phyloP scores from a whole-genome alignment of 345 rosid genomes.

The Euphorbia tirucalli region DNA sequence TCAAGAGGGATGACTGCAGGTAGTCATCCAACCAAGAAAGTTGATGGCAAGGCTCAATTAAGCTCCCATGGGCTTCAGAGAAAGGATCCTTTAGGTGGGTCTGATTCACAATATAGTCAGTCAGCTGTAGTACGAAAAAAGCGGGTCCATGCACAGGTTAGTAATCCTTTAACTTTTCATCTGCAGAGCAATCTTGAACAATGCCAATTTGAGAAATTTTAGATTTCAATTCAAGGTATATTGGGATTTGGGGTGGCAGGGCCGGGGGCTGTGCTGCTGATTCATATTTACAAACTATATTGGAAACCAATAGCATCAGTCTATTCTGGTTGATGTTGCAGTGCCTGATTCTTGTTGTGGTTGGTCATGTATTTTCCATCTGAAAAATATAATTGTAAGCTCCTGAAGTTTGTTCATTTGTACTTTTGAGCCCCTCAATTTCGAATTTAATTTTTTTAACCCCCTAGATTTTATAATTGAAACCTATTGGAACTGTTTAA shows the following conservation, averaged over 20 bases:
- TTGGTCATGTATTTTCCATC: background rate
- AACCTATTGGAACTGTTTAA: too few species aligned
- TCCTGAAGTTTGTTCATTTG: background rate
- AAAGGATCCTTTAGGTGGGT: conserved; percentile 61
- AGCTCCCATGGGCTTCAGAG: conserved; percentile 70
- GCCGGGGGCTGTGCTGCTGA: background rate
- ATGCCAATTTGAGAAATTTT: background rate
- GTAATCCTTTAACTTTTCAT: conserved; percentile 16
- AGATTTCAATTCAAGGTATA: background rate
- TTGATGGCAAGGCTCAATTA: conserved; percentile 61
- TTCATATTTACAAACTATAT: background rate
- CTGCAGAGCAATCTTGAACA: background rate
- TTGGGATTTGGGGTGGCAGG: background rate
- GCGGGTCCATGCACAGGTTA: conserved; percentile 88
- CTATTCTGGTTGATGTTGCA: background rate
- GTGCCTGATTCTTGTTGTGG: background rate
- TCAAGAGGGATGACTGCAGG: conserved; percentile 53
- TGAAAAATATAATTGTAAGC: background rate
- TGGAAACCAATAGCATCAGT: background rate
- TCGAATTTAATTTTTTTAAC: too few species aligned
- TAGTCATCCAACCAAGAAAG: conserved; percentile 54
- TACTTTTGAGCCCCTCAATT: too few species aligned
- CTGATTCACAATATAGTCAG: conserved; percentile 76
- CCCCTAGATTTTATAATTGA: too few species aligned
- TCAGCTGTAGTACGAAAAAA: conserved; percentile 78